A percentile compares a stretch with the other conserved stretches of the same genome.
These are phyloP conservation scores for Marchantia polymorpha DNA, from an alignment of 225 moss, liverwort and hornwort species.

Conservation along the genomic window DNA sequence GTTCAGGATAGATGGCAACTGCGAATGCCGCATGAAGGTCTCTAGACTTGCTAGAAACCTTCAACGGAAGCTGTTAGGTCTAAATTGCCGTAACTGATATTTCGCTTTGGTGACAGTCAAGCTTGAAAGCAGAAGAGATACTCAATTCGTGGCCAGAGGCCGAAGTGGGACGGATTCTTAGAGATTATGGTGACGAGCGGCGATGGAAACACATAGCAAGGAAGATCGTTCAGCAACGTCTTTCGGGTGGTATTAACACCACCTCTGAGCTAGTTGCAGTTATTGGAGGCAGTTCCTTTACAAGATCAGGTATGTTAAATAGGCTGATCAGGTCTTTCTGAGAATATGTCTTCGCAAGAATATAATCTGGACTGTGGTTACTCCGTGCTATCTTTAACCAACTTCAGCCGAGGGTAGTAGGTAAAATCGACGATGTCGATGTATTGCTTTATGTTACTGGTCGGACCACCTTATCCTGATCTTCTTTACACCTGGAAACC, in stretches of 20 bases:
- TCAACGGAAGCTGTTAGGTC: no score
- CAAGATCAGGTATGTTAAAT: conserved; percentile 28
- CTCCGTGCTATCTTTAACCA: no score
- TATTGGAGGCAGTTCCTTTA: conserved; percentile 72
- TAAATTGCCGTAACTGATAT: no score
- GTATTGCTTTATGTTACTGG: background rate
- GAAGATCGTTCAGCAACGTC: conserved; percentile 72
- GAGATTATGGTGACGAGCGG: conserved; percentile 93
- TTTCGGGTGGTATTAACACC: conserved; percentile 77
- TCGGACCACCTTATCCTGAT: no score
- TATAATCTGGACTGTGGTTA: no score
- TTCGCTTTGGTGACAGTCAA: conserved; percentile 49
- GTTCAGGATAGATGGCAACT: background rate
- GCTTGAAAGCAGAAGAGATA: conserved; percentile 80
- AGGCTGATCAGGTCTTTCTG: no score
- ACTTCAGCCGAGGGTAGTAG: no score
- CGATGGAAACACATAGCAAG: conserved; percentile 88
- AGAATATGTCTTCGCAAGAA: no score
- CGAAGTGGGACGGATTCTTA: conserved; percentile 78
- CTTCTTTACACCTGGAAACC: no score
- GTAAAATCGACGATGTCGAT: background rate
- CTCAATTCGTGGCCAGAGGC: conserved; percentile 90
- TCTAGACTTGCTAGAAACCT: background rate
- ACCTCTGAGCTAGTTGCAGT: conserved; percentile 77
- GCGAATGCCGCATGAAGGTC: background rate